phyloP scores from a whole-genome alignment of 2,329 filamentous ascomycete species.

The Paramyrothecium roridum region DNA sequence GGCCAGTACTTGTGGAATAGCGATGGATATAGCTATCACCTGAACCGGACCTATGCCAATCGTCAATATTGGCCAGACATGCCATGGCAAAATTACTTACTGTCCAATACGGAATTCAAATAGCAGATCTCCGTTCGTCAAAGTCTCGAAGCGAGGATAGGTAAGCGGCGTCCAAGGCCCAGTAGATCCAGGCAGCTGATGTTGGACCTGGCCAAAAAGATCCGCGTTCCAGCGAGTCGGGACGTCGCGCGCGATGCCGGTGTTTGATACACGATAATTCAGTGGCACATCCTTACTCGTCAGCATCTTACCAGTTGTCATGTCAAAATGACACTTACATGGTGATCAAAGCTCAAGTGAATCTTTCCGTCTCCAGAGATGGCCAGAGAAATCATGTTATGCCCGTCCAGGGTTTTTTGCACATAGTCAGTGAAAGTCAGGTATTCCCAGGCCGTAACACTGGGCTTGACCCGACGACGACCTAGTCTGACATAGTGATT shows the following conservation, averaged over 20 bases:
- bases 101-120: constrained; percentile 14
- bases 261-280: constrained; percentile 13
- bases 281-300: constrained; percentile 11
- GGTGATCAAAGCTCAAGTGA: constrained; percentile 16
- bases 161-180: constrained; percentile 13
- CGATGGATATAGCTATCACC: constrained; percentile 15
- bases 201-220: constrained; percentile 8
- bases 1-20: constrained; percentile 6
- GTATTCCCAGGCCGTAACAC: constrained; percentile 9
- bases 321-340: constrained; percentile 3
- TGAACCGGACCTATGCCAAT: constrained; percentile 4
- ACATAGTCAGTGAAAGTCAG: constrained; percentile 14
- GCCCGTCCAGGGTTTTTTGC: constrained; percentile 13
- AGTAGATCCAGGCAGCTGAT: constrained; percentile 8
- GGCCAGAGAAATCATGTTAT: constrained; percentile 16
- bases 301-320: background rate
- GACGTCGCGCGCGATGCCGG: constrained; percentile 5
- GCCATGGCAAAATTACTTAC: background rate
- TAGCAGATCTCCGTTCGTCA: constrained; percentile 8
- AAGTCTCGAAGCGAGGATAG: constrained; percentile 13
- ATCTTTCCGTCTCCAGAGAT: constrained; percentile 13
- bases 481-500: constrained; percentile 12
- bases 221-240: constrained; percentile 8
- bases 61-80: background rate
- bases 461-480: constrained; percentile 4